Conservation (phyloP, 2,329 filamentous ascomycete species). For the Aureobasidium sp. region DNA sequence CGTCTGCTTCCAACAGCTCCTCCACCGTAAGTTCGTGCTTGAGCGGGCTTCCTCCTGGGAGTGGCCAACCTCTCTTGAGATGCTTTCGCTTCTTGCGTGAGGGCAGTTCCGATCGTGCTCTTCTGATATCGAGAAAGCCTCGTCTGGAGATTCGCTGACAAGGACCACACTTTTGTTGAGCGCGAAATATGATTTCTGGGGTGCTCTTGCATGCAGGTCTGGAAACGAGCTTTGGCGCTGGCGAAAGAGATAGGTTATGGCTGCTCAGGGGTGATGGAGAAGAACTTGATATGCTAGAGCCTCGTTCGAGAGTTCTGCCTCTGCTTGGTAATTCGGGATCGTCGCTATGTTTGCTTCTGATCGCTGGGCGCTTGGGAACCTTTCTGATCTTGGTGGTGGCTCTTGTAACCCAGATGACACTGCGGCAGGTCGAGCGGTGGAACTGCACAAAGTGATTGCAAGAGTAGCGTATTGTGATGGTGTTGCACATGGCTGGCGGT, state of each 20-base stretch:
- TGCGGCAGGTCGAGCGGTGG: constrained; percentile 6
- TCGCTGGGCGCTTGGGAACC: no score
- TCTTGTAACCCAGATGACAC: not conserved
- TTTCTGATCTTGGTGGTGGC: not conserved
- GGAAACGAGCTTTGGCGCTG: not conserved
- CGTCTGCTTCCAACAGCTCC: not conserved
- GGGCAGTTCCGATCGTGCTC: not conserved
- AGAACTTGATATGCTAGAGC: not conserved
- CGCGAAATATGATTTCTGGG: not conserved
- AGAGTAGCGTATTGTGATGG: not conserved
- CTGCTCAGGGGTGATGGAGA: not conserved
- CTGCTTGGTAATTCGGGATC: not conserved
- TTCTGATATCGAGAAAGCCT: not conserved
- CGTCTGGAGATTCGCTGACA: not conserved
- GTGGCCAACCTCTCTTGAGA: not conserved
- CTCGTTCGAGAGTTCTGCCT: not conserved
- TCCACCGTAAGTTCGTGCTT: not conserved
- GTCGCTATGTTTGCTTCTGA: not conserved
- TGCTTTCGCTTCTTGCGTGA: not conserved
- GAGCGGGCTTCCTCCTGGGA: not conserved
- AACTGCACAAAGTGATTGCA: constrained; percentile 3
- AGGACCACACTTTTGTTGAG: not conserved
- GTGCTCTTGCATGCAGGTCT: not conserved
- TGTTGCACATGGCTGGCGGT: not conserved
- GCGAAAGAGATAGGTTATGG: not conserved